phyloP scores from a whole-genome alignment of 345 rosid genomes.

The Jatropha curcas region DNA sequence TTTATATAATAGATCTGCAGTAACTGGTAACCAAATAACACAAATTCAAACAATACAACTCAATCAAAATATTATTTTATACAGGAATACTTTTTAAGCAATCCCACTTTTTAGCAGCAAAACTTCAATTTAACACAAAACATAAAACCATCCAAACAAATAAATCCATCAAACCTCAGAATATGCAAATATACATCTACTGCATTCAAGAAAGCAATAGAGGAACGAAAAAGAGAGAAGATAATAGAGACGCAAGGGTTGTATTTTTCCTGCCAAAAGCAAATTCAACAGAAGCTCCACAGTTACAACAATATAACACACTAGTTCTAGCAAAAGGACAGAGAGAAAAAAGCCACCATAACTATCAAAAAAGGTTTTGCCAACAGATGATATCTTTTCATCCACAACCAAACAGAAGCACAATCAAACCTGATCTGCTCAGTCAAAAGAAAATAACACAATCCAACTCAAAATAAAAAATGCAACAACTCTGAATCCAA shows the following conservation, averaged over 20 bases:
- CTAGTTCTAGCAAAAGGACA: background rate
- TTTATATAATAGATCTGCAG: too few species aligned
- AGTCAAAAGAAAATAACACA: background rate
- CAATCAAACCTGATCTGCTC: background rate
- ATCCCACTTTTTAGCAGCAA: background rate
- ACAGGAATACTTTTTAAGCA: too few species aligned
- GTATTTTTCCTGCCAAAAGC: background rate
- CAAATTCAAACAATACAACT: too few species aligned
- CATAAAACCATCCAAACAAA: slow-evolving; percentile 22
- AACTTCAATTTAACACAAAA: slow-evolving; percentile 11
- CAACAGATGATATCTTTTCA: too few species aligned
- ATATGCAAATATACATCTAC: background rate
- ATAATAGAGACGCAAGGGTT: background rate
- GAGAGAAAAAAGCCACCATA: background rate
- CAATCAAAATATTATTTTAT: too few species aligned
- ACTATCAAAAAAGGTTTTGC: too few species aligned
- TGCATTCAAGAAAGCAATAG: background rate
- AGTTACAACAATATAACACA: background rate
- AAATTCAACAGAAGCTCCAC: background rate
- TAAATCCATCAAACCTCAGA: slow-evolving; percentile 1
- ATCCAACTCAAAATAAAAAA: slow-evolving; percentile 2
- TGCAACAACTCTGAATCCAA: slow-evolving; percentile 3
- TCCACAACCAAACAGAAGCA: background rate
- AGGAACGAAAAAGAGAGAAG: background rate
- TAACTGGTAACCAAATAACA: too few species aligned